Base-by-base conservation (phyloP, 1,139 yeast species). In the Zygosaccharomyces pseudobailii region DNA sequence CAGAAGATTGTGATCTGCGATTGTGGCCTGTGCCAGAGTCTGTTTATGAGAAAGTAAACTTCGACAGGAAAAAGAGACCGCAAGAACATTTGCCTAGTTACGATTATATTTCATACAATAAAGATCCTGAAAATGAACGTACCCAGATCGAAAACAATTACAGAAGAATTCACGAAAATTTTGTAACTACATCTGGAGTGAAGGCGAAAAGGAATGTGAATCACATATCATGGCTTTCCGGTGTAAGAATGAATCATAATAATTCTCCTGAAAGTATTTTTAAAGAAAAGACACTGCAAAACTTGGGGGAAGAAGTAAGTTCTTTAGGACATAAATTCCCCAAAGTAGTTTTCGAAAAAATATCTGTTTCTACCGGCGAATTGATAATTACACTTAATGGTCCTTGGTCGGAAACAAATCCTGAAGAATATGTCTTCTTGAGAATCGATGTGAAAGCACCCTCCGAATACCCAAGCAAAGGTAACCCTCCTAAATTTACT, bases 201-300 rank as follows among this genome's bases (percentile, higher is more conserved):
- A 58, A 55, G 25, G 50, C 50, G 6, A 50, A 53, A 48, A 67
- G 61, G 44, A 76, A 78, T 49, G 66, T 79, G 33, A 82, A 82
- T 55, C 96, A 90, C 61, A 71, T 92, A 51, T 82, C 84, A 55
- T 92, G 98, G 98, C 84, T 92, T 36, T 84, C 96, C 0, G 97
- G 97, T 41, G 95, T 92, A 5, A 73, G 92, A 46, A 80, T 78
- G 60, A 61, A 62, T 42, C 55, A 59, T 40, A 51, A 55, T 8
- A 54, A 55, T 25, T 79, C 69, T n/a, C 60, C 65, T 2, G 70
- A 68, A 47, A 66, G 64, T 46, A 46, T 62, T 48, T 48, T 79
- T 72, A 50, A 77, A 71, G 52, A 75, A 73, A 28, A 89, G 84
- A 2, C 77, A 38, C 47, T 62, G 23, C 66, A 82, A 17, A 87